A percentile compares a stretch with the other conserved stretches of the same genome.
Evolutionary conservation across 352 stramenopile species (phyloP).

Genomic region (Phytopythium ostracodes): DNA sequence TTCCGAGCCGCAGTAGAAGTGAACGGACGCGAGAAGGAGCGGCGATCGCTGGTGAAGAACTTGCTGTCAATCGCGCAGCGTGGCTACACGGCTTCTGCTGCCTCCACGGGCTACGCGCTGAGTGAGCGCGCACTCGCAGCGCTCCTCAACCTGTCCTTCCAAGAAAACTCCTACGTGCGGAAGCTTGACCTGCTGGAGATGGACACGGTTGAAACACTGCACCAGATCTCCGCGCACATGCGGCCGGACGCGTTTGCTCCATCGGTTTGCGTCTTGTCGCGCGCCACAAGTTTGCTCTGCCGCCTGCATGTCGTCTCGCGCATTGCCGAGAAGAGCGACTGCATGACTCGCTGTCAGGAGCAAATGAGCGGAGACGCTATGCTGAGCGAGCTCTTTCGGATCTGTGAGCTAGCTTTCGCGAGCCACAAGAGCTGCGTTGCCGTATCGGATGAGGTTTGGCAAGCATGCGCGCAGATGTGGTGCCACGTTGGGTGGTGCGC

Average conservation of each 20-base stretch:
- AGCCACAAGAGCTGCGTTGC: slow-evolving; percentile 9
- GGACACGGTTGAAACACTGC: slow-evolving; percentile 11
- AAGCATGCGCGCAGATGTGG: slow-evolving; percentile 63
- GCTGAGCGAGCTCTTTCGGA: slow-evolving; percentile 24
- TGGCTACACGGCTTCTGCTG: background rate
- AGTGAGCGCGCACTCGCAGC: slow-evolving; percentile 46
- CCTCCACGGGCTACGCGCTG: slow-evolving; percentile 2
- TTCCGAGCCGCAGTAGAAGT: slow-evolving; percentile 24
- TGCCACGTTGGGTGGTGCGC: slow-evolving; percentile 68
- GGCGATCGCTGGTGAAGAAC: background rate
- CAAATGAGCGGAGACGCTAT: slow-evolving; percentile 14
- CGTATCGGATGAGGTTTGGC: slow-evolving; percentile 36
- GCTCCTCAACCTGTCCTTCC: slow-evolving; percentile 66
- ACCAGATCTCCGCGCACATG: slow-evolving; percentile 17
- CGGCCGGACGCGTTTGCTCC: slow-evolving; percentile 11
- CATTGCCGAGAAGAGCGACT: background rate
- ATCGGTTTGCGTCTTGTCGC: slow-evolving; percentile 33
- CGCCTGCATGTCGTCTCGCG: slow-evolving; percentile 35
- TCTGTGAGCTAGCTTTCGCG: slow-evolving; percentile 24
- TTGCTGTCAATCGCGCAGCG: slow-evolving; percentile 10
- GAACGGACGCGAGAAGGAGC: slow-evolving; percentile 9
- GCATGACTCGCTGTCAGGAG: background rate
- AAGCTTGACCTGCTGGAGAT: slow-evolving; percentile 25
- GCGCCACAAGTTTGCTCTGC: slow-evolving; percentile 51
- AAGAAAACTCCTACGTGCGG: slow-evolving; percentile 27